A percentile compares a stretch with the other conserved stretches of the same genome.
These are phyloP conservation scores for Amphicarpaea edgeworthii DNA, from an alignment of 306 rosid genomes.

Conservation along the genomic window DNA sequence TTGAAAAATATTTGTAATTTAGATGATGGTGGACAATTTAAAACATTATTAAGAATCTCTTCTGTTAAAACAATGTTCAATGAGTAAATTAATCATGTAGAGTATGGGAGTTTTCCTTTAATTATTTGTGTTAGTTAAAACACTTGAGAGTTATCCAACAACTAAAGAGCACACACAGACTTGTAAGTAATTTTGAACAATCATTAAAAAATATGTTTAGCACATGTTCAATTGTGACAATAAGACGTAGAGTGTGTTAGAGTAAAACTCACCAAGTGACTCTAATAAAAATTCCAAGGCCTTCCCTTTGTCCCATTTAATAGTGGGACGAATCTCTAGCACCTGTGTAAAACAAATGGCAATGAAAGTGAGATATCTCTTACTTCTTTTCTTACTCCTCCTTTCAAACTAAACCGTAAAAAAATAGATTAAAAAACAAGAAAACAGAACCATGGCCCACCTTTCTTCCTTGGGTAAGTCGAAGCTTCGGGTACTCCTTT, in stretches of 20 bases:
- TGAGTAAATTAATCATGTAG: neutral
- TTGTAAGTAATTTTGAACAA: slow-evolving; percentile 7
- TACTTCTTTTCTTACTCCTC: neutral
- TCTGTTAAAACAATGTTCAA: slow-evolving; percentile 4
- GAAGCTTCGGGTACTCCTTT: slow-evolving; percentile 75
- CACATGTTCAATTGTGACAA: slow-evolving; percentile 33
- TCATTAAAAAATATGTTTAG: slow-evolving; percentile 11
- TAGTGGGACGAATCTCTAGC: slow-evolving; percentile 84
- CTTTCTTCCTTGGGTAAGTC: slow-evolving; percentile 85
- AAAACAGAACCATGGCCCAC: slow-evolving; percentile 52
- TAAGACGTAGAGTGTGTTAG: neutral
- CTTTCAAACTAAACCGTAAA: neutral
- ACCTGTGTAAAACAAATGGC: slow-evolving; percentile 56
- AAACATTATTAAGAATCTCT: slow-evolving; percentile 8
- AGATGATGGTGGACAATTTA: slow-evolving; percentile 28
- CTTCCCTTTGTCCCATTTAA: slow-evolving; percentile 95
- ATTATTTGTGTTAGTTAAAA: slow-evolving; percentile 1
- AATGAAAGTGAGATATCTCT: slow-evolving; percentile 41
- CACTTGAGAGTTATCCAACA: neutral
- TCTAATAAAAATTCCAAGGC: slow-evolving; percentile 86
- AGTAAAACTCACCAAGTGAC: slow-evolving; percentile 75
- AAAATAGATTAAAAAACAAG: neutral
- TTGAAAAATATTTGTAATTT: slow-evolving; percentile 30
- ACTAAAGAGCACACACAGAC: neutral
- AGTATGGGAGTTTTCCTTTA: slow-evolving; percentile 13